Conservation (phyloP, 495 filamentous ascomycete species). For the Podospora fimiseda region DNA sequence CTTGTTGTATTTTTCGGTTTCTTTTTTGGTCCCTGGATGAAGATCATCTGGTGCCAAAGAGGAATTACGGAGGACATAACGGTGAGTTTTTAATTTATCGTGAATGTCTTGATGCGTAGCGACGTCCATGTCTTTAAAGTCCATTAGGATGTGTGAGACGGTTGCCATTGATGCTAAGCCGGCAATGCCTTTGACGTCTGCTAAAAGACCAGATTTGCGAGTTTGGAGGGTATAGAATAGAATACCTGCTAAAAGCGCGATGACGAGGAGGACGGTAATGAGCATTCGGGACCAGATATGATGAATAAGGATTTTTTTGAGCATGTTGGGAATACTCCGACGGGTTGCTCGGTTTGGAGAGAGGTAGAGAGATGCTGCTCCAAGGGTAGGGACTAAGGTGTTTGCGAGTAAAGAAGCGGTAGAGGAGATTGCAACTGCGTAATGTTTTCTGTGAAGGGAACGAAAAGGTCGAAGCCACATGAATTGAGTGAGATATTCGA, state of each 20-base stretch:
- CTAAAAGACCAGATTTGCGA: slow-evolving; percentile 56
- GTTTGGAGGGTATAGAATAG: slow-evolving; percentile 53
- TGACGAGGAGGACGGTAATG: slow-evolving; percentile 42
- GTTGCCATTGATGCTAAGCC: slow-evolving; percentile 70
- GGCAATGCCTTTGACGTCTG: slow-evolving; percentile 67
- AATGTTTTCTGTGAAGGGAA: slow-evolving; percentile 54
- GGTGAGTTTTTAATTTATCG: slow-evolving; percentile 52
- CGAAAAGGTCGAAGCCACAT: slow-evolving; percentile 56
- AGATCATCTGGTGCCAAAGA: slow-evolving; percentile 49
- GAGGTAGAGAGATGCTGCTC: slow-evolving; percentile 52
- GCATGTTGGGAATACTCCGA: slow-evolving; percentile 21
- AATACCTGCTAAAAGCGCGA: slow-evolving; percentile 50
- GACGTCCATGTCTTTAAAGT: slow-evolving; percentile 66
- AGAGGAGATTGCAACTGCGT: slow-evolving; percentile 58
- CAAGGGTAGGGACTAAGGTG: slow-evolving; percentile 54
- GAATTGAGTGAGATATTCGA: slow-evolving; percentile 64
- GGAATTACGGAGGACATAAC: slow-evolving; percentile 64
- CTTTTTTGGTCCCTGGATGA: slow-evolving; percentile 21
- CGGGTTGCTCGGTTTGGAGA: slow-evolving; percentile 36
- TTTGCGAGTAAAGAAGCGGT: slow-evolving; percentile 57
- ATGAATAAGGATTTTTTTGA: slow-evolving; percentile 49
- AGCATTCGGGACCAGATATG: slow-evolving; percentile 56
- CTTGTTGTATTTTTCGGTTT: slow-evolving; percentile 33
- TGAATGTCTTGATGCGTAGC: slow-evolving; percentile 60
- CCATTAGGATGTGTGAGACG: slow-evolving; percentile 62